A percentile compares a stretch with the other conserved stretches of the same genome.
Conservation (phyloP, 2,329 filamentous ascomycete genomes). For the Cladosporium sp. region DNA sequence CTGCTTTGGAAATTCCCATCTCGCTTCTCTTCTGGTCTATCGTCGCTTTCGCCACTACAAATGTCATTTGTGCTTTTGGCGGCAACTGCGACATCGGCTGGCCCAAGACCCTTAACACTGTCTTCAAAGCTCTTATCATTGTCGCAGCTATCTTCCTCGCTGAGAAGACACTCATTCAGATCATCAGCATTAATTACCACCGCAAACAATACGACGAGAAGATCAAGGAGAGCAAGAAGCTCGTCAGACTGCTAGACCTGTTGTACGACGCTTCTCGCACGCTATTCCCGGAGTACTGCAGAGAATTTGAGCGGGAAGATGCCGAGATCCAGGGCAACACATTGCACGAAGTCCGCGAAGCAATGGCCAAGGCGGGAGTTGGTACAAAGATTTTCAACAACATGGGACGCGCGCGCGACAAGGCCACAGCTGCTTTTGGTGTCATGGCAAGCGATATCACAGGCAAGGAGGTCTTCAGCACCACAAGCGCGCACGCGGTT, state of each 20-base stretch:
- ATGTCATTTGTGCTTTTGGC: conserved; percentile 32
- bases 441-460: conserved; percentile 84
- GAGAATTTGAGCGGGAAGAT: conserved; percentile 78
- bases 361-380: conserved; percentile 48
- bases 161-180: conserved; percentile 69
- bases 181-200: conserved; percentile 72
- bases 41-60: conserved; percentile 63
- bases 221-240: conserved; percentile 78
- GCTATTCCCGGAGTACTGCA: conserved; percentile 80
- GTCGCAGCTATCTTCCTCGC: conserved; percentile 64
- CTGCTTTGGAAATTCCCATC: conserved; percentile 64
- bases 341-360: conserved; percentile 51
- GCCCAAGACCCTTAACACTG: conserved; percentile 48
- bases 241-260: conserved; percentile 69
- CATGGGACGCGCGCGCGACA: conserved; percentile 71
- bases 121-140: conserved; percentile 62
- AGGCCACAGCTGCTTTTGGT: conserved; percentile 79
- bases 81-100: conserved; percentile 16
- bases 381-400: conserved; percentile 68
- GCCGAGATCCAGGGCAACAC: conserved; percentile 77
- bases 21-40: conserved; percentile 70
- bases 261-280: conserved; percentile 79
- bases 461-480: conserved; percentile 75
- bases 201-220: conserved; percentile 68
- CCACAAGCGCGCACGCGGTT: conserved; percentile 31